Conservation (phyloP, 164 flowering plant genomes). For the Aristolochia contorta region DNA sequence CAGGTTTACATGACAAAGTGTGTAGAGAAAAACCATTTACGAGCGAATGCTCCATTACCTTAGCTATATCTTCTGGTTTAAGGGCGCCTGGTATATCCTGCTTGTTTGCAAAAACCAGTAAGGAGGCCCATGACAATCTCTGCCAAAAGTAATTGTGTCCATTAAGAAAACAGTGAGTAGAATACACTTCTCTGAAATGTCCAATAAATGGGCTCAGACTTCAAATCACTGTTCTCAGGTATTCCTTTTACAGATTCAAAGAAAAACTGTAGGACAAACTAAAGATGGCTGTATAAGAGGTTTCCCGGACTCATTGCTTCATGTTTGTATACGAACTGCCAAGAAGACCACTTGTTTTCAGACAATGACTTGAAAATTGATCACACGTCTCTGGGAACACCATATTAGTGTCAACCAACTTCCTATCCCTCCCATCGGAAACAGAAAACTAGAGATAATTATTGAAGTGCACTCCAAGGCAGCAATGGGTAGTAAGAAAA, state of each 20-base stretch:
- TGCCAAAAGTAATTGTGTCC: slow-evolving; percentile 20
- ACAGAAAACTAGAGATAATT: no score
- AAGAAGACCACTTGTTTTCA: no score
- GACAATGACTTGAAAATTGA: no score
- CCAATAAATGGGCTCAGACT: not conserved
- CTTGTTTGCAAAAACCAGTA: slow-evolving; percentile 88
- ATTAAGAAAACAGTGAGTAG: slow-evolving; percentile 3
- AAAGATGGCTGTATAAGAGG: no score
- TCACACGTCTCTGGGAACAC: no score
- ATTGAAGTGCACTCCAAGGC: no score
- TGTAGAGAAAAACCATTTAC: not conserved
- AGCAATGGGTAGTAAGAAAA: no score
- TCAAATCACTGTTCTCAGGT: not conserved
- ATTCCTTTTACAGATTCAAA: not conserved
- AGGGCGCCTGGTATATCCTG: slow-evolving; percentile 97
- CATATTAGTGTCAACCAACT: no score
- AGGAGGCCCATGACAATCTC: slow-evolving; percentile 91
- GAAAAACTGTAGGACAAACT: not conserved
- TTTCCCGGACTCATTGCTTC: no score
- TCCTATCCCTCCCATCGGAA: no score
- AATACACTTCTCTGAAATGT: not conserved
- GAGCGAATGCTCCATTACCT: slow-evolving; percentile 29
- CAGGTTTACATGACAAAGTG: not conserved
- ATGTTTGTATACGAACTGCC: no score
- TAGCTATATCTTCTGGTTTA: slow-evolving; percentile 77